phyloP scores from a whole-genome alignment of 257 asterid species.

The Anisodus acutangulus region DNA sequence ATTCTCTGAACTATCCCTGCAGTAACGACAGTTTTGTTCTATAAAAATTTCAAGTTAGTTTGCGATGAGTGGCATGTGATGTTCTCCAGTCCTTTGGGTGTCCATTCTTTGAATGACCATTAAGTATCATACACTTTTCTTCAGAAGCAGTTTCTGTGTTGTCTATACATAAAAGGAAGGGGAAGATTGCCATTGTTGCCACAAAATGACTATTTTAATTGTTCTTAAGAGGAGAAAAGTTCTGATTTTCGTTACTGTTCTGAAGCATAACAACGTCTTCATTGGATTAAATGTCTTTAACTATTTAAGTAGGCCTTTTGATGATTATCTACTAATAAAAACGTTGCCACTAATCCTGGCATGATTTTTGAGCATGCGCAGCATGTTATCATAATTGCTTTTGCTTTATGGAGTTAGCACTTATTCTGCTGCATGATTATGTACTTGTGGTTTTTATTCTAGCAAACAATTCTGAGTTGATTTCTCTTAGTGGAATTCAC shows the following conservation, averaged over 20 bases:
- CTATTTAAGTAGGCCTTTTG: constrained; percentile 20
- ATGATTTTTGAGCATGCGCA: constrained; percentile 46
- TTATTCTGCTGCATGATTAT: constrained; percentile 23
- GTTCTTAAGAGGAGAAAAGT: constrained; percentile 11
- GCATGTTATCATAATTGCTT: constrained; percentile 40
- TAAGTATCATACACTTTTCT: background rate
- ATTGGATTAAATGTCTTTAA: constrained; percentile 1
- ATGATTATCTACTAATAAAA: constrained; percentile 24
- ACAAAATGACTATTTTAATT: constrained; percentile 3
- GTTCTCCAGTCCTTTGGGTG: background rate
- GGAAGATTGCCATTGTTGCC: background rate
- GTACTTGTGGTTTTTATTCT: background rate
- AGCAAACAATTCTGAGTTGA: constrained; percentile 5
- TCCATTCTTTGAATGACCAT: background rate
- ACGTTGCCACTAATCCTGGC: constrained; percentile 33
- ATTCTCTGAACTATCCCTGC: background rate
- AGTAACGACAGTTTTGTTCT: background rate
- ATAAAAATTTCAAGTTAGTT: background rate
- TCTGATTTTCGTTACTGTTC: background rate
- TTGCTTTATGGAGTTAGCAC: constrained; percentile 29
- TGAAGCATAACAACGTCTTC: background rate
- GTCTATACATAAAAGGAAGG: background rate
- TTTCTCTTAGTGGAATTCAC: constrained; percentile 19
- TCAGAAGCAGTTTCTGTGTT: constrained; percentile 10
- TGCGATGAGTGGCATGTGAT: background rate